These are phyloP conservation scores for Hygrocybe coccinea DNA, from an alignment of 768 basidiomycete genomes.

Conservation along the genomic window DNA sequence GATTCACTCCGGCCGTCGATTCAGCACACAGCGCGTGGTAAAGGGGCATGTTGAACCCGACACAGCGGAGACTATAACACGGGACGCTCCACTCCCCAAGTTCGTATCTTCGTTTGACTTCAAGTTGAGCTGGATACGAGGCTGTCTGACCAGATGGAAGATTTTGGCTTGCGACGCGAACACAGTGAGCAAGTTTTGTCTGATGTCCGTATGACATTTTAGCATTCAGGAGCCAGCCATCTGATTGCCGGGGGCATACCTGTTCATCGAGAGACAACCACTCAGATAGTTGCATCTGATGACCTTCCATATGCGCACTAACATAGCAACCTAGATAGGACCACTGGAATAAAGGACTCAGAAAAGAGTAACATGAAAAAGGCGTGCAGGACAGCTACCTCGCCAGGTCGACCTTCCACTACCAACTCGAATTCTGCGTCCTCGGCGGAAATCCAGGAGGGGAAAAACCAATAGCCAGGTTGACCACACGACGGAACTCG, in stretches of 20 bases:
- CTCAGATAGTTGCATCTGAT: slow-evolving; percentile 29
- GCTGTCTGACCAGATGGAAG: background rate
- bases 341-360: slow-evolving; percentile 18
- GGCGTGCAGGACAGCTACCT: slow-evolving; percentile 12
- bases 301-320: slow-evolving; percentile 13
- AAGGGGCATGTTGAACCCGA: slow-evolving; percentile 21
- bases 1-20: background rate
- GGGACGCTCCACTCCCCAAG: slow-evolving; percentile 22
- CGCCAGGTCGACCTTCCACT: slow-evolving; percentile 19
- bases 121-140: slow-evolving; percentile 7
- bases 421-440: slow-evolving; percentile 23
- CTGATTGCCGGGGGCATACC: slow-evolving; percentile 9
- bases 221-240: background rate
- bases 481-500: slow-evolving; percentile 19
- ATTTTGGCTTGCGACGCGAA: slow-evolving; percentile 14
- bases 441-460: slow-evolving; percentile 10
- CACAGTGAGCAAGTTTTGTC: slow-evolving; percentile 21
- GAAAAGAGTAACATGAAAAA: background rate
- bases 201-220: slow-evolving; percentile 1
- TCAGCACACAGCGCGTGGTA: slow-evolving; percentile 9
- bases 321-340: slow-evolving; percentile 25
- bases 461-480: slow-evolving; percentile 31
- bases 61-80: slow-evolving; percentile 23
- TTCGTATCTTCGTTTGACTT: slow-evolving; percentile 22
- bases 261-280: slow-evolving; percentile 29